Evolutionary conservation across 805 yeast species (phyloP).

Genomic region (Monosporozyma aerobia): DNA sequence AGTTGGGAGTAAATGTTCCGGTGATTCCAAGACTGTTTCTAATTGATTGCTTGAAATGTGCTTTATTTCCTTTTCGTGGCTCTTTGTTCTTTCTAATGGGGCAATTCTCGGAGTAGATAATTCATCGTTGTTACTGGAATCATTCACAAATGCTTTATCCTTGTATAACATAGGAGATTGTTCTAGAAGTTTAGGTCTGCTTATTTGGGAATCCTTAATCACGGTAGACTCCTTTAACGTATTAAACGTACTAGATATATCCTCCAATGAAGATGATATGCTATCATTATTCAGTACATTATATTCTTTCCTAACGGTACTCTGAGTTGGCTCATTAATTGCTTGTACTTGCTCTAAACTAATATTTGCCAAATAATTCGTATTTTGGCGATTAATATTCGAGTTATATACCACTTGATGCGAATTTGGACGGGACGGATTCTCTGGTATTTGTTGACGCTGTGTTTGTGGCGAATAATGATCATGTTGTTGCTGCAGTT

Average conservation of each 20-base stretch:
- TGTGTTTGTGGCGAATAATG: neutral
- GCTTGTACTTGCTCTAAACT: constrained; percentile 1
- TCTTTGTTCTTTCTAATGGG: neutral
- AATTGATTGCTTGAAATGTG: neutral
- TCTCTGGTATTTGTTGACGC: constrained; percentile 3
- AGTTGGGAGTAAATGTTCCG: neutral
- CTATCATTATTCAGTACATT: neutral
- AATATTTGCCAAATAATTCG: neutral
- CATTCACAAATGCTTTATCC: constrained; percentile 29
- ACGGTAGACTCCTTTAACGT: constrained; percentile 23
- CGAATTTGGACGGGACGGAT: neutral
- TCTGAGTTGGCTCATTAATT: neutral
- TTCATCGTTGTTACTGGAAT: neutral
- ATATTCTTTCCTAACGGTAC: neutral
- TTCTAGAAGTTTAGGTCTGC: constrained; percentile 11
- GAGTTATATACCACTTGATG: neutral
- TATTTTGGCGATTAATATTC: neutral
- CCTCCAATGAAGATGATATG: constrained; percentile 14
- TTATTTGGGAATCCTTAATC: constrained; percentile 11
- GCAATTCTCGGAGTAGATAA: neutral
- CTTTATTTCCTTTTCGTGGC: neutral
- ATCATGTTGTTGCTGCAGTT: constrained; percentile 1
- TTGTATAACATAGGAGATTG: constrained; percentile 19
- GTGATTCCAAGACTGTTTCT: neutral
- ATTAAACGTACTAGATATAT: constrained; percentile 15